A percentile compares a stretch with the other conserved stretches of the same genome.
phyloP scores from a whole-genome alignment of 2,329 filamentous ascomycete species.

The Eutypella sp. region DNA sequence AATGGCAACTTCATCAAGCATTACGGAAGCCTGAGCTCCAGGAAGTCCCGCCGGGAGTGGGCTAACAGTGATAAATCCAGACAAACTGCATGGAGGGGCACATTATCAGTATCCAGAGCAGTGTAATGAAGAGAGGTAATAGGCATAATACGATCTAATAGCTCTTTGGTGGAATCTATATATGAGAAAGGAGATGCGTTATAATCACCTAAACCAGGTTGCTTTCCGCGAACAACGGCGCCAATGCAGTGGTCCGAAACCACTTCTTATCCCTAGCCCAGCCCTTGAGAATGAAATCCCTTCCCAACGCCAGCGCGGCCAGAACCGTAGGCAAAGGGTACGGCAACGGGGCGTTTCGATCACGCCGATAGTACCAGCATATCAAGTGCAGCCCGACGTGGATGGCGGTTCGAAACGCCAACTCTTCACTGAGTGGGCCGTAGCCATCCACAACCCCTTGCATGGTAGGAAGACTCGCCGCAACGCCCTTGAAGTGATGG shows the following conservation, averaged over 20 bases:
- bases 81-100: too few relatives aligned
- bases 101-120: too few relatives aligned
- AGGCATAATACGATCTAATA: too few relatives aligned
- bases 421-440: slow-evolving; percentile 27
- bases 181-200: too few relatives aligned
- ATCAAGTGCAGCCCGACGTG: slow-evolving; percentile 37
- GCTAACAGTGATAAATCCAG: too few relatives aligned
- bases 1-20: too few relatives aligned
- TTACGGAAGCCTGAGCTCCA: too few relatives aligned
- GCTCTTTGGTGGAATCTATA: too few relatives aligned
- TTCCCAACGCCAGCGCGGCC: slow-evolving; percentile 3
- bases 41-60: too few relatives aligned
- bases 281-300: slow-evolving; percentile 10
- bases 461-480: slow-evolving; percentile 25
- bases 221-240: slow-evolving; percentile 6
- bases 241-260: slow-evolving; percentile 4
- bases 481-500: slow-evolving; percentile 29
- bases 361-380: slow-evolving; percentile 16
- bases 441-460: slow-evolving; percentile 33
- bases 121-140: too few relatives aligned
- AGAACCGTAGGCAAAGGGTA: slow-evolving; percentile 2
- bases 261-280: slow-evolving; percentile 7
- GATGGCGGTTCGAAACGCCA: slow-evolving; percentile 34
- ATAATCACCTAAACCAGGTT: too few relatives aligned
- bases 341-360: slow-evolving; percentile 4